A percentile compares a stretch with the other conserved stretches of the same genome.
Conservation (phyloP, 108 stramenopile species). For the Halocafeteria seosinensis region DNA sequence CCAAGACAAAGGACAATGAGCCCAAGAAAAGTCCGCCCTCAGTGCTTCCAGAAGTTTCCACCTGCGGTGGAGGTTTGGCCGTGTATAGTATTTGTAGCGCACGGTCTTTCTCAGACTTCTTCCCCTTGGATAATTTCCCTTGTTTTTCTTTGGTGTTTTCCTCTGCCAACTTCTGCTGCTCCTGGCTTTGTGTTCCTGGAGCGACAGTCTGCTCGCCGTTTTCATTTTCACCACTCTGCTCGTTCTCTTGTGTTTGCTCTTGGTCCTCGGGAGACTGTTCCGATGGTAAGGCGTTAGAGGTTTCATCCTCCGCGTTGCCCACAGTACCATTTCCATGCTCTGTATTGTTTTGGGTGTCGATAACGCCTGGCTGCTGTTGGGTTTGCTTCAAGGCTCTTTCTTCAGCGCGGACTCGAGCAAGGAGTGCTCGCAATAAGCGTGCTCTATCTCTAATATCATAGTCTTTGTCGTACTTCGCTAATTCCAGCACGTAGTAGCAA, state of each 20-base stretch:
- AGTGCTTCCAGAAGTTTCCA: neutral
- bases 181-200: conserved; percentile 11
- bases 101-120: neutral
- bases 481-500: conserved; percentile 61
- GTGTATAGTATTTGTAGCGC: neutral
- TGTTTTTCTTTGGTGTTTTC: conserved; percentile 1
- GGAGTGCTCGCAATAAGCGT: conserved; percentile 56
- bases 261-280: conserved; percentile 7
- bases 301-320: neutral
- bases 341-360: conserved; percentile 25
- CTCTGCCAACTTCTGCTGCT: conserved; percentile 4
- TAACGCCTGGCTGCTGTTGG: too few relatives aligned
- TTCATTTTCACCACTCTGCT: neutral
- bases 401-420: too few relatives aligned
- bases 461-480: conserved; percentile 68
- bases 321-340: conserved; percentile 14
- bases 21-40: conserved; percentile 16
- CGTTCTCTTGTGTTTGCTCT: neutral
- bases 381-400: too few relatives aligned
- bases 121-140: conserved; percentile 24
- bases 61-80: conserved; percentile 20
- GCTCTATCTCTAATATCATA: conserved; percentile 86
- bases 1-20: conserved; percentile 23
- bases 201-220: neutral
- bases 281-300: neutral